Conservation (phyloP, 345 rosid genomes). For the Melaleuca quinquenervia region DNA sequence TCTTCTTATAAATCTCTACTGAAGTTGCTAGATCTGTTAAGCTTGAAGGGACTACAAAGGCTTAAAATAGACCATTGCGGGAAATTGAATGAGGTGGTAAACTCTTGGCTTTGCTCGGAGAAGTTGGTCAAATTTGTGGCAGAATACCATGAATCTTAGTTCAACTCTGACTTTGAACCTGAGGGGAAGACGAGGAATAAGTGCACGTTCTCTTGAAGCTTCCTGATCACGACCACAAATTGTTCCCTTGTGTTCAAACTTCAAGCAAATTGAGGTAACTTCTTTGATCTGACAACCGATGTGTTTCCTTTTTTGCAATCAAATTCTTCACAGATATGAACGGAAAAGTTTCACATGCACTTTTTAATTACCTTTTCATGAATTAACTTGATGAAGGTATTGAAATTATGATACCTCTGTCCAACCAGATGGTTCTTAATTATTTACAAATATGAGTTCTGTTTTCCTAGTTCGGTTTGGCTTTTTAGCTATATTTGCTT, state of each 20-base stretch:
- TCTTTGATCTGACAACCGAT: background rate
- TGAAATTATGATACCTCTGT: fast-evolving
- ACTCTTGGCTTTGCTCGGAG: background rate
- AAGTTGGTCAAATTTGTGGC: fast-evolving
- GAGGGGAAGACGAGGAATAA: too few relatives aligned
- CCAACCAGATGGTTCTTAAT: background rate
- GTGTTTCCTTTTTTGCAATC: background rate
- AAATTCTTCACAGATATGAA: background rate
- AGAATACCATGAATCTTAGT: fast-evolving
- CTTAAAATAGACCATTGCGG: fast-evolving
- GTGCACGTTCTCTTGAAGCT: background rate
- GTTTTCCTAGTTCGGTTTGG: background rate
- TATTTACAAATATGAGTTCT: background rate
- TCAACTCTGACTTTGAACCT: fast-evolving
- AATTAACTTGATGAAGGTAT: background rate
- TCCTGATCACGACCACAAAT: background rate
- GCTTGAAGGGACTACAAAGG: too few relatives aligned
- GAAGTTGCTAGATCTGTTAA: too few relatives aligned
- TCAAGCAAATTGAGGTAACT: background rate
- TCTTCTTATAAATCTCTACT: too few relatives aligned
- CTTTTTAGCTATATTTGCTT: background rate
- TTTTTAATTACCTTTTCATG: background rate
- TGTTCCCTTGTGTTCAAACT: background rate
- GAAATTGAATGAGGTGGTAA: background rate
- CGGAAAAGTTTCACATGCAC: background rate